These are phyloP conservation scores for Psilocybe azurescens DNA, from an alignment of 768 basidiomycete genomes.

Conservation along the genomic window DNA sequence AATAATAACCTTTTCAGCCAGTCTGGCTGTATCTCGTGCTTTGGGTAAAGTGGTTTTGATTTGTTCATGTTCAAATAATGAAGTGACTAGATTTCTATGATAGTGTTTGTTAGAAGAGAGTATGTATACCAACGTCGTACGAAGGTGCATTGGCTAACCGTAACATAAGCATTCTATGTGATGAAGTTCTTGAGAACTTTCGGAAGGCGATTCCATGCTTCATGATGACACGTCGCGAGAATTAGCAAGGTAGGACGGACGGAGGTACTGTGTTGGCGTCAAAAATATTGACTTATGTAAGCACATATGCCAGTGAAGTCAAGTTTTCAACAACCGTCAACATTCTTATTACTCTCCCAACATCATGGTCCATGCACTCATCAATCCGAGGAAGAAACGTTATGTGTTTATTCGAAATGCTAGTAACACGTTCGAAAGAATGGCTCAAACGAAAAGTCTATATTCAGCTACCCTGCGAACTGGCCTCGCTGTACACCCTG, in stretches of 20 bases:
- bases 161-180: no score
- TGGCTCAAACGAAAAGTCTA: neutral
- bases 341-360: neutral
- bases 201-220: conserved; percentile 95
- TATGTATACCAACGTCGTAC: no score
- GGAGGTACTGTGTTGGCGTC: no score
- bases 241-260: neutral
- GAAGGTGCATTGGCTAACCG: no score
- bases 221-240: conserved; percentile 49
- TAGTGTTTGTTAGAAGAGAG: no score
- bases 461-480: conserved; percentile 35
- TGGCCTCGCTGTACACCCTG: conserved; percentile 40
- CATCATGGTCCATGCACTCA: no score
- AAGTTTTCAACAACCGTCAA: neutral
- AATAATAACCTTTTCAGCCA: no score
- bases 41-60: no score
- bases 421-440: neutral
- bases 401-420: neutral
- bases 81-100: no score
- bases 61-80: no score
- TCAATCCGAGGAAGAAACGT: neutral
- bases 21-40: no score
- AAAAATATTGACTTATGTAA: conserved; percentile 17
- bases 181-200: conserved; percentile 90
- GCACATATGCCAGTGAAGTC: neutral